Conservation (phyloP, 768 basidiomycete species). For the Suillus spraguei region DNA sequence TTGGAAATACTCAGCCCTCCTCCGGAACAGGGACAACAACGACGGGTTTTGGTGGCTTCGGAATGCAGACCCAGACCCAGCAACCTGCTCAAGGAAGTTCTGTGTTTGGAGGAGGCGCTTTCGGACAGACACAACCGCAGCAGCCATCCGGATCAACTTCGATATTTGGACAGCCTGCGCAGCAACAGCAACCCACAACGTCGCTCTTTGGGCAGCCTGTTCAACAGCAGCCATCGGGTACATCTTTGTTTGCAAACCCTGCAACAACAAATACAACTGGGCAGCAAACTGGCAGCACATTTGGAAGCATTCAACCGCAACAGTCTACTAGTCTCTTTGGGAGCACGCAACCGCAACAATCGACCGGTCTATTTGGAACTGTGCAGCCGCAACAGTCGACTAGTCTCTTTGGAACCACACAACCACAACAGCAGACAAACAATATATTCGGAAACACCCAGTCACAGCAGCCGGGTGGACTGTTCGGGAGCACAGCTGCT, state of each 20-base stretch:
- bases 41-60: conserved; percentile 31
- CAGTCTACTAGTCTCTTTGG: conserved; percentile 24
- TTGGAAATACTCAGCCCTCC: conserved; percentile 31
- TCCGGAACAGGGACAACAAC: conserved; percentile 14
- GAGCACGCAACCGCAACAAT: conserved; percentile 20
- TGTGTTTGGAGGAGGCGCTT: conserved; percentile 20
- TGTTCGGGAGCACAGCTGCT: conserved; percentile 30
- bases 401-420: conserved; percentile 26
- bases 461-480: conserved; percentile 16
- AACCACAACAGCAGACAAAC: conserved; percentile 20
- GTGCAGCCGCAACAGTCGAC: conserved; percentile 19
- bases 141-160: conserved; percentile 28
- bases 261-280: conserved; percentile 16
- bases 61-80: conserved; percentile 31
- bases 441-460: conserved; percentile 25
- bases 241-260: conserved; percentile 8
- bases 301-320: conserved; percentile 39
- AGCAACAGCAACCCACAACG: conserved; percentile 32
- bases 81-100: conserved; percentile 26
- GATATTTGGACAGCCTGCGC: conserved; percentile 30
- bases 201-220: conserved; percentile 42
- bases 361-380: conserved; percentile 27
- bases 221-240: conserved; percentile 21
- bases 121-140: conserved; percentile 20
- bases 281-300: conserved; percentile 38